These are phyloP conservation scores for Yamadazyma sp. DNA, from an alignment of 1,139 yeast genomes.

Conservation along the genomic window DNA sequence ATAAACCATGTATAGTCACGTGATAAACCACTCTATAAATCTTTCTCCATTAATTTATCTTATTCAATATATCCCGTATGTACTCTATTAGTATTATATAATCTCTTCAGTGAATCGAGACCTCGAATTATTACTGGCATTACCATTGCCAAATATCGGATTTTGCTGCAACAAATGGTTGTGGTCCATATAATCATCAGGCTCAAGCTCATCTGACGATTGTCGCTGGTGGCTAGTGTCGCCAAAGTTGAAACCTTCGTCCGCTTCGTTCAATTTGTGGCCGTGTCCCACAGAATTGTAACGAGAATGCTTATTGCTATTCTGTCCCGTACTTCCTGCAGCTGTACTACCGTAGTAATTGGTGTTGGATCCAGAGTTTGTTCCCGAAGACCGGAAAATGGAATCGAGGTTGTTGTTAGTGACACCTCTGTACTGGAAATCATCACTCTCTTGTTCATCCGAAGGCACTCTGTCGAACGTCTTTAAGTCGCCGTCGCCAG, in stretches of 20 bases:
- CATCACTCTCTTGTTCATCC: constrained; percentile 23
- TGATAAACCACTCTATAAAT: no score
- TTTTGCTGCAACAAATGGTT: constrained; percentile 15
- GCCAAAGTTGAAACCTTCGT: constrained; percentile 16
- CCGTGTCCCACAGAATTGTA: constrained; percentile 14
- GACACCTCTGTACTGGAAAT: constrained; percentile 48
- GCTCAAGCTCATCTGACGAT: constrained; percentile 14
- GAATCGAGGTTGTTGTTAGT: constrained; percentile 47
- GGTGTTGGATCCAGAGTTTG: constrained; percentile 24
- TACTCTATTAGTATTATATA: neutral
- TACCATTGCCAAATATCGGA: constrained; percentile 18
- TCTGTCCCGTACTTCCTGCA: constrained; percentile 16
- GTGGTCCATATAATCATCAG: constrained; percentile 7
- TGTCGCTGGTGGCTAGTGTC: constrained; percentile 5
- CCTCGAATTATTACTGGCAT: constrained; percentile 22
- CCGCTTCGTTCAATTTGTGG: constrained; percentile 15
- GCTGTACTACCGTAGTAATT: constrained; percentile 14
- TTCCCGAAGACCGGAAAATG: constrained; percentile 31
- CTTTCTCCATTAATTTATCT: neutral
- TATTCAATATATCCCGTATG: neutral
- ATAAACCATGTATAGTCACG: neutral
- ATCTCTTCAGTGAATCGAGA: constrained; percentile 28
- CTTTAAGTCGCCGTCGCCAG: constrained; percentile 10
- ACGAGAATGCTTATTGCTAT: constrained; percentile 15
- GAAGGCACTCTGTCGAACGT: constrained; percentile 14